Evolutionary conservation across 768 basidiomycete genomes (phyloP), one percentile per base, ranked within the genome.

Genomic region (Panellus pusillus): DNA sequence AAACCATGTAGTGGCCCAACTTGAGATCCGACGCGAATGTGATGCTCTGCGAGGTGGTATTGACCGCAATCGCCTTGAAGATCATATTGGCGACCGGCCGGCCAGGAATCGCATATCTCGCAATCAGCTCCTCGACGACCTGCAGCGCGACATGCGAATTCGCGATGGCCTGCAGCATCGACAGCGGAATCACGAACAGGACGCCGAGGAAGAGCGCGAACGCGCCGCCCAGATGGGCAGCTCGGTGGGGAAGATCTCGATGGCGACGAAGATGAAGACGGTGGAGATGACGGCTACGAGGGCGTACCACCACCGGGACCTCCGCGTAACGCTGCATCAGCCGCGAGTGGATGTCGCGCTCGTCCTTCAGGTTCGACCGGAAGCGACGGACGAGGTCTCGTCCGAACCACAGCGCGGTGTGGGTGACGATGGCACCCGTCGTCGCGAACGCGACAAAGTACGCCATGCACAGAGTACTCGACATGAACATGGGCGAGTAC

Each of bases 141-240:
- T 80, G 77, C 2, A 86, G 72, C 7, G 74, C 73, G 42, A 91
- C 67, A 55, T 79, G 75, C 67, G 93, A 91, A 68, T 94, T 94
- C 56, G 92, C 92, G 65, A 93, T 88, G 32, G 91, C 90, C 61
- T 87, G 84, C 50, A 93, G 79, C 80, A 94, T 89, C 58, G 88
- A 83, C 43, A 85, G 70, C 7, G 93, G 92, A 35, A 90, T 61
- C 0, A 82, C 57, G 45, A 90, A 62, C 56, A 80, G 57, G 45
- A 71, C 64, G 15, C 79, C 70, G 53, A 88, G 52, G 49, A 78
- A 31, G 54, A 86, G 61, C 19, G 78, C 80, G 47, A 89, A 39
- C 57, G 84, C 61, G 31, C 72, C 0, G 74, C 90, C 90, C 91
- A 94, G 41, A 91, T 79, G 11, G 92, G 92, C 11, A 35, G 32